Conservation (phyloP, 2,329 filamentous ascomycete genomes). For the Metarhizium robertsii region DNA sequence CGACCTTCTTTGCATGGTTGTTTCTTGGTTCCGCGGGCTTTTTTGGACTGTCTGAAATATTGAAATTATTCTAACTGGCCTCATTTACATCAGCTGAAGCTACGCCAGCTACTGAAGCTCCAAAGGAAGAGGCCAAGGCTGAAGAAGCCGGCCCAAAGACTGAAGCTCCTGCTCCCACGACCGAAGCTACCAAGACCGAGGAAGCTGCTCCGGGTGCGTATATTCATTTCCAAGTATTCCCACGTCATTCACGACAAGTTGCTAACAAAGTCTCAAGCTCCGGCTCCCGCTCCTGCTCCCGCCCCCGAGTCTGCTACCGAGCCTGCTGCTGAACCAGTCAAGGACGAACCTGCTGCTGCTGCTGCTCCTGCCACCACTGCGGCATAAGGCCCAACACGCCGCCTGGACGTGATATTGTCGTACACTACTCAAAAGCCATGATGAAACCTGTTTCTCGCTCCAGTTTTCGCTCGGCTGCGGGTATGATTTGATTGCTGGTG, state of each 20-base stretch:
- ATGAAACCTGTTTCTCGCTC: not conserved
- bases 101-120: constrained; percentile 11
- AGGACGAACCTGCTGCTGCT: constrained; percentile 17
- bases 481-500: constrained; percentile 1
- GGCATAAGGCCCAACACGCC: not conserved
- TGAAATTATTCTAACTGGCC: not conserved
- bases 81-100: constrained; percentile 12
- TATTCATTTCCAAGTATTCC: not conserved
- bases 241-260: not conserved
- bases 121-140: constrained; percentile 2
- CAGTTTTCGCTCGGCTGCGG: not conserved
- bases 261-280: constrained; percentile 3
- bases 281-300: not conserved
- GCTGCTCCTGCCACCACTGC: constrained; percentile 6
- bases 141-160: not conserved
- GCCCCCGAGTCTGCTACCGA: not conserved
- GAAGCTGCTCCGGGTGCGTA: constrained; percentile 2
- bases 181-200: constrained; percentile 2
- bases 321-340: constrained; percentile 12
- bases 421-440: not conserved
- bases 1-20: not conserved
- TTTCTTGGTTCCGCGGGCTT: not conserved
- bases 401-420: not conserved
- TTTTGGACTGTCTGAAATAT: not conserved
- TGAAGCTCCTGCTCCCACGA: not conserved